Conservation (phyloP, 331 rosid species). For the Stylosanthes scabra region DNA sequence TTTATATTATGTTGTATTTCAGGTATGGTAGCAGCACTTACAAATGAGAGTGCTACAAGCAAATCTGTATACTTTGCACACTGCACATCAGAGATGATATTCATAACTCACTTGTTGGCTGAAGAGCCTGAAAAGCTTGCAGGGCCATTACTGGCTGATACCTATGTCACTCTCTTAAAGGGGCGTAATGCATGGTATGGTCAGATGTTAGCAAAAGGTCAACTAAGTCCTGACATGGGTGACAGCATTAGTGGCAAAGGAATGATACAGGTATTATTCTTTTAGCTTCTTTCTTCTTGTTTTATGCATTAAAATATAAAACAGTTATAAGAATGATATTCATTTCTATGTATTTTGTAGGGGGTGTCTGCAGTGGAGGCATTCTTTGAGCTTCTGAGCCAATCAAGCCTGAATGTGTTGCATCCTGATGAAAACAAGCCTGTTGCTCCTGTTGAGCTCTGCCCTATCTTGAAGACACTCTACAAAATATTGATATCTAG, state of each 20-base stretch:
- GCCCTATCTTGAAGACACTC: conserved; percentile 91
- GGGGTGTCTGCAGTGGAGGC: conserved; percentile 93
- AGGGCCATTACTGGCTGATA: conserved; percentile 91
- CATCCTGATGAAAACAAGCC: conserved; percentile 92
- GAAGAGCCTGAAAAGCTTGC: conserved; percentile 97
- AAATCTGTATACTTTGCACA: conserved; percentile 96
- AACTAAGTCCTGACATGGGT: conserved; percentile 88
- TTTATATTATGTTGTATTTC: conserved; percentile 14
- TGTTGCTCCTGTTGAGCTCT: conserved; percentile 93
- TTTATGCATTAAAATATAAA: neutral
- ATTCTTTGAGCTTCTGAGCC: conserved; percentile 86
- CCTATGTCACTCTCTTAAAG: conserved; percentile 86
- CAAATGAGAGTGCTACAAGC: conserved; percentile 97
- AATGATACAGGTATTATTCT: conserved; percentile 85
- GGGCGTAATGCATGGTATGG: conserved; percentile 97
- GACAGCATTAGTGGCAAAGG: conserved; percentile 93
- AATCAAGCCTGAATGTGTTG: conserved; percentile 79
- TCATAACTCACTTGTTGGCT: conserved; percentile 88
- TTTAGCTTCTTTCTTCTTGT: neutral
- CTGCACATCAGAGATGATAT: conserved; percentile 94
- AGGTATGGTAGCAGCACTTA: conserved; percentile 98
- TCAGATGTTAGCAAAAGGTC: conserved; percentile 94
- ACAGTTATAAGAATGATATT: neutral
- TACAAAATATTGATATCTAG: conserved; percentile 82
- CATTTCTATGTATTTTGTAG: conserved; percentile 44